These are phyloP conservation scores for Ceratobasidium sp. DNA, from an alignment of 1,284 basidiomycete genomes.

Conservation along the genomic window DNA sequence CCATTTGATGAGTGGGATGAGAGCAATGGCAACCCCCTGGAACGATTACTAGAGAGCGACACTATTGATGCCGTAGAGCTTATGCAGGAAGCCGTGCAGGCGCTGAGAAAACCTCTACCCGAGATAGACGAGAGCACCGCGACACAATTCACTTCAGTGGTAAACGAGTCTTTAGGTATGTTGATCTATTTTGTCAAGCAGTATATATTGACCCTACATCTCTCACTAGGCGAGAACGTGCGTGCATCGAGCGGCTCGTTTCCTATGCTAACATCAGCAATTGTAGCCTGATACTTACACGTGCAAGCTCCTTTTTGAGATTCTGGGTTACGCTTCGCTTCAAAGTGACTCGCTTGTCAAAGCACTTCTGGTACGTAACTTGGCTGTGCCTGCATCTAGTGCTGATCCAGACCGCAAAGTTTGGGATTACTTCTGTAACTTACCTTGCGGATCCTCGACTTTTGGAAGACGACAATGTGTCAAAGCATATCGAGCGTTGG, in stretches of 20 bases:
- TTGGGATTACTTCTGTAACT: constrained; percentile 17
- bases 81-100: constrained; percentile 31
- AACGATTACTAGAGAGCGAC: constrained; percentile 19
- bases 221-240: constrained; percentile 21
- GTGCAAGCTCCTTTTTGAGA: constrained; percentile 33
- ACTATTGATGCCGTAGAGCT: constrained; percentile 20
- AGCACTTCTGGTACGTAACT: constrained; percentile 16
- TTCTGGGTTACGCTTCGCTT: constrained; percentile 29
- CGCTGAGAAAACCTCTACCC: constrained; percentile 19
- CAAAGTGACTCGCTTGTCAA: constrained; percentile 26
- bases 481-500: constrained; percentile 32
- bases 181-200: background rate
- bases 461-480: constrained; percentile 4
- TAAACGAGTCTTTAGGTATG: constrained; percentile 34
- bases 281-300: constrained; percentile 25
- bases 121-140: constrained; percentile 24
- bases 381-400: background rate
- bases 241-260: background rate
- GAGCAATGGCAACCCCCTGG: constrained; percentile 21
- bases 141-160: constrained; percentile 17
- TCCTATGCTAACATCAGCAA: background rate
- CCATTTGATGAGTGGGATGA: constrained; percentile 36
- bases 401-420: background rate
- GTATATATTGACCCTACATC: background rate
- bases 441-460: constrained; percentile 24